Conservation (phyloP, 179 eudicot genomes). For the Heliamphora pulchella region DNA sequence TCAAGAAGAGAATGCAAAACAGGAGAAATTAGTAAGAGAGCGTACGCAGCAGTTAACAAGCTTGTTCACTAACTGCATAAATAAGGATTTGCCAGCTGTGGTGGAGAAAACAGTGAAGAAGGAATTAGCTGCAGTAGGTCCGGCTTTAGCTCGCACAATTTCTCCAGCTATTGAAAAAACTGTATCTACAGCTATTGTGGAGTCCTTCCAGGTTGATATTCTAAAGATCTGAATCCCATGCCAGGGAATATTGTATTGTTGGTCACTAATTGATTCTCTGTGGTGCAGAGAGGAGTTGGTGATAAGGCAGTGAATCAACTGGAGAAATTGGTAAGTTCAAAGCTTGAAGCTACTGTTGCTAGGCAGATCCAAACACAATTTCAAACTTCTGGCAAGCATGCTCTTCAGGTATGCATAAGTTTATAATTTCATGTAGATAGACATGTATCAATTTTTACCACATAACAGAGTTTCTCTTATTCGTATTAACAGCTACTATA, state of each 20-base stretch:
- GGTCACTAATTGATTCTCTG: constrained; percentile 15
- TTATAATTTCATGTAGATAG: not conserved
- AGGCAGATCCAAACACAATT: constrained; percentile 87
- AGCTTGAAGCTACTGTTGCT: constrained; percentile 69
- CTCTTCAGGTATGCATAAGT: constrained; percentile 55
- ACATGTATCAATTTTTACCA: not conserved
- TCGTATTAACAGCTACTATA: too few species aligned
- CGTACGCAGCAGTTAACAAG: constrained; percentile 51
- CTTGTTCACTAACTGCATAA: constrained; percentile 43
- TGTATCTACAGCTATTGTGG: constrained; percentile 53
- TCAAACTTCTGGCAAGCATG: constrained; percentile 90
- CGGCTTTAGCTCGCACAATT: constrained; percentile 66
- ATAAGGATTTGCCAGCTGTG: constrained; percentile 56
- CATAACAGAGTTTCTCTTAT: not conserved
- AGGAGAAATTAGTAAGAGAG: constrained; percentile 60
- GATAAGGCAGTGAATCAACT: constrained; percentile 83
- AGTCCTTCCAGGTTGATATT: constrained; percentile 71
- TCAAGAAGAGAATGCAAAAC: constrained; percentile 71
- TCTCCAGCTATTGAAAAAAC: constrained; percentile 68
- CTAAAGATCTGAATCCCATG: not conserved
- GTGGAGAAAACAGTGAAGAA: constrained; percentile 74
- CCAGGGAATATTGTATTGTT: not conserved
- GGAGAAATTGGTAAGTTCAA: constrained; percentile 68
- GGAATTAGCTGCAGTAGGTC: constrained; percentile 58
- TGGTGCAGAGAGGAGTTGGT: constrained; percentile 70